These are phyloP conservation scores for Pseudocercospora cruenta DNA, from an alignment of 2,329 filamentous ascomycete genomes.

Conservation along the genomic window DNA sequence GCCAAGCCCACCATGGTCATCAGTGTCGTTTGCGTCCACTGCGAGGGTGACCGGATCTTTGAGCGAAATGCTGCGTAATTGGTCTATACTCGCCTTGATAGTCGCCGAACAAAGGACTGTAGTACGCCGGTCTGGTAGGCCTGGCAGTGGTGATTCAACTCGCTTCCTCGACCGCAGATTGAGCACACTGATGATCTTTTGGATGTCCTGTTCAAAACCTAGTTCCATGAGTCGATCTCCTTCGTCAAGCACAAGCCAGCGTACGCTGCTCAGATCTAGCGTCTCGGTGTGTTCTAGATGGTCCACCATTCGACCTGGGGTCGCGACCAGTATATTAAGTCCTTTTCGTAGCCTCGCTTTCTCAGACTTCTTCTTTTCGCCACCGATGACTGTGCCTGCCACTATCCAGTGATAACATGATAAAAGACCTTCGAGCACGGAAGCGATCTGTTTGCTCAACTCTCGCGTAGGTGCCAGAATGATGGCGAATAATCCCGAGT, in stretches of 20 bases:
- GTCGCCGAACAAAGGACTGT: conserved; percentile 95
- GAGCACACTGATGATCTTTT: conserved; percentile 80
- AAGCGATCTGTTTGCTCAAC: conserved; percentile 88
- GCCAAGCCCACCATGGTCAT: conserved; percentile 48
- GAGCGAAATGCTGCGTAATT: conserved; percentile 89
- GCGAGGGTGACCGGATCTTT: conserved; percentile 89
- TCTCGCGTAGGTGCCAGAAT: conserved; percentile 93
- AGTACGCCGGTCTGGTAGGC: conserved; percentile 74
- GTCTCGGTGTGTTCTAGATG: conserved; percentile 91
- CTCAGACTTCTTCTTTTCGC: conserved; percentile 77
- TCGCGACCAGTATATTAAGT: conserved; percentile 93
- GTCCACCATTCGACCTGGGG: conserved; percentile 86
- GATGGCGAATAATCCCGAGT: conserved; percentile 90
- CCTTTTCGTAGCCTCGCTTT: conserved; percentile 94
- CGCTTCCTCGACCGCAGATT: conserved; percentile 66
- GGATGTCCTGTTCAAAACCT: conserved; percentile 92
- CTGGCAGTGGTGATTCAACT: conserved; percentile 62
- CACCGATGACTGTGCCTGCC: conserved; percentile 78
- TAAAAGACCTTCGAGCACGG: conserved; percentile 81
- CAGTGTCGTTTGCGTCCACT: conserved; percentile 58
- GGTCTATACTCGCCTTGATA: conserved; percentile 96
- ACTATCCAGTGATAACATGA: conserved; percentile 94
- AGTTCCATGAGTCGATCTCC: conserved; percentile 98
- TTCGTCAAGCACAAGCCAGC: conserved; percentile 94
- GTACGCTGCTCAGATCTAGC: conserved; percentile 81